These are phyloP conservation scores for Dioscorea cayenensis DNA, from an alignment of 116 monocot genomes.

Conservation along the genomic window DNA sequence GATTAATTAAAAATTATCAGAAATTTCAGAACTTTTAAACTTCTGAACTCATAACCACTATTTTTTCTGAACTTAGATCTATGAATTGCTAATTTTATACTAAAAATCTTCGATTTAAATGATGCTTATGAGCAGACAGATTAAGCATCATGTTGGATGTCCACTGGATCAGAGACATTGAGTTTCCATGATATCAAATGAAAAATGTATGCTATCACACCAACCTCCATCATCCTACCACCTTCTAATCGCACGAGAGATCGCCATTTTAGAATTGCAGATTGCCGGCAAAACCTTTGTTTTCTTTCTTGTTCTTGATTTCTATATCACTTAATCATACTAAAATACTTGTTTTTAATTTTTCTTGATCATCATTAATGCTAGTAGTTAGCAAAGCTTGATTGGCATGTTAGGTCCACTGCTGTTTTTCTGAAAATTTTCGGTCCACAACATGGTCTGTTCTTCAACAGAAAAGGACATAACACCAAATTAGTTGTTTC, in stretches of 20 bases:
- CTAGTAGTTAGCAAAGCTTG: not conserved
- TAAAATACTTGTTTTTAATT: too few relatives aligned
- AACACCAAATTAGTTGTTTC: not conserved
- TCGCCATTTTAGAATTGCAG: too few relatives aligned
- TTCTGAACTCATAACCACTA: too few relatives aligned
- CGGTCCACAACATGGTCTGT: not conserved
- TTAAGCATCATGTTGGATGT: conserved; percentile 1
- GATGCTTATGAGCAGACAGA: not conserved
- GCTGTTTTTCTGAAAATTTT: not conserved
- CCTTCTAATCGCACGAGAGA: too few relatives aligned
- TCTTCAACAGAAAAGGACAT: not conserved
- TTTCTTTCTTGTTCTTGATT: too few relatives aligned
- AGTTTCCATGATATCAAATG: not conserved
- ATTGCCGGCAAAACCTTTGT: too few relatives aligned
- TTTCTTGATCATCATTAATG: not conserved
- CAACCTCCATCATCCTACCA: not conserved
- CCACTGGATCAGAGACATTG: not conserved
- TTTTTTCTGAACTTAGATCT: not conserved
- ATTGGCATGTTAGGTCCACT: not conserved
- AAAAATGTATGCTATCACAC: not conserved
- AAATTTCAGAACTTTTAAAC: not conserved
- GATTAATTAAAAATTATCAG: not conserved
- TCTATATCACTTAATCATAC: too few relatives aligned
- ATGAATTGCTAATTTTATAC: not conserved
- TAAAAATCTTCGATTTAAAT: not conserved